These are phyloP conservation scores for Amyloporia xantha DNA, from an alignment of 768 basidiomycete genomes.

Conservation along the genomic window DNA sequence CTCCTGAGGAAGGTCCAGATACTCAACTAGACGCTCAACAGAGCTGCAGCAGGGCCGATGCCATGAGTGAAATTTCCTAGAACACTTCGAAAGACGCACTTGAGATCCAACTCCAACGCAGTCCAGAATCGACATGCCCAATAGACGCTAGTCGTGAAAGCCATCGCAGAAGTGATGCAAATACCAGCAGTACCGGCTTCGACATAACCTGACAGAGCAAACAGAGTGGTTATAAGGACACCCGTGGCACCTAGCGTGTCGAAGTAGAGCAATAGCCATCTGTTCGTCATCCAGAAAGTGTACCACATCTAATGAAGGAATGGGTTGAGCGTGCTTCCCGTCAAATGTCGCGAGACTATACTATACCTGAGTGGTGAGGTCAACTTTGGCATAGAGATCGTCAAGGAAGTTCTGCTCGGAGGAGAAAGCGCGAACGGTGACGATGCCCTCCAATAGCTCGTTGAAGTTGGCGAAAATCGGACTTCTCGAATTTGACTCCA, in stretches of 20 bases:
- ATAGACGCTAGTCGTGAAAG: slow-evolving; percentile 46
- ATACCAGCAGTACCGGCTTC: slow-evolving; percentile 59
- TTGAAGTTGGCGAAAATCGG: slow-evolving; percentile 82
- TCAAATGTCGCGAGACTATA: background rate
- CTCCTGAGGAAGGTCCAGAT: slow-evolving; percentile 85
- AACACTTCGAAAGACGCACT: no score
- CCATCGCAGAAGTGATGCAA: slow-evolving; percentile 71
- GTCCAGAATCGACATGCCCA: slow-evolving; percentile 46
- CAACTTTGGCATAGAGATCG: slow-evolving; percentile 65
- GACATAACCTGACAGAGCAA: slow-evolving; percentile 60
- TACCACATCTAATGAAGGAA: slow-evolving; percentile 64
- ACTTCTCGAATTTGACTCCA: slow-evolving; percentile 85
- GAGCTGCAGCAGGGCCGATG: slow-evolving; percentile 39
- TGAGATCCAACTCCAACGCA: slow-evolving; percentile 67
- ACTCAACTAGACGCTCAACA: slow-evolving; percentile 88
- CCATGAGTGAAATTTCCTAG: background rate
- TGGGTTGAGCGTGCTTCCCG: background rate
- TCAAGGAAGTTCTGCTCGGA: slow-evolving; percentile 75
- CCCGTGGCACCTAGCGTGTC: slow-evolving; percentile 70
- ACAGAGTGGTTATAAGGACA: slow-evolving; percentile 69
- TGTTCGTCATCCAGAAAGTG: slow-evolving; percentile 83
- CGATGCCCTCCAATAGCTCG: slow-evolving; percentile 81
- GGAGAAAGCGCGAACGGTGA: slow-evolving; percentile 90
- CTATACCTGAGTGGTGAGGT: slow-evolving; percentile 66
- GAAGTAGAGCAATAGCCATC: slow-evolving; percentile 81